A percentile compares a stretch with the other conserved stretches of the same genome.
Conservation (phyloP, 1,284 basidiomycete genomes). For the Austroboletus niveus region DNA sequence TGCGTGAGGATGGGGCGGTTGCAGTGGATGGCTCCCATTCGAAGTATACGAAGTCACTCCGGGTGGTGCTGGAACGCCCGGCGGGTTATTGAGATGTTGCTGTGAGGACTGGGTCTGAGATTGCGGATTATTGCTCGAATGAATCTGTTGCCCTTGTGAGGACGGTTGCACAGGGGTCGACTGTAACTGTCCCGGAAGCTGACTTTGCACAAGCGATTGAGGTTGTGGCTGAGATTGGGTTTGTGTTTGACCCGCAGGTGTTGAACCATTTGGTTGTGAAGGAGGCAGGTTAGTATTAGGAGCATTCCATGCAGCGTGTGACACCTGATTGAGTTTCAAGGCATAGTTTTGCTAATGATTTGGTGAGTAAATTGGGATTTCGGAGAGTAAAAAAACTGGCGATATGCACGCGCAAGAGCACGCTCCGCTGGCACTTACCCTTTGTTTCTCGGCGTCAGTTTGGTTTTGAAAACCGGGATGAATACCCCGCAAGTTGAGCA, state of each 20-base stretch:
- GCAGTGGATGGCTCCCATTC: slow-evolving; percentile 42
- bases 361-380: slow-evolving; percentile 10
- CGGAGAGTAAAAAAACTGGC: not conserved
- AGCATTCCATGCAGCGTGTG: slow-evolving; percentile 62
- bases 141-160: slow-evolving; percentile 38
- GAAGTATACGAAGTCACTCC: slow-evolving; percentile 39
- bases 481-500: slow-evolving; percentile 63
- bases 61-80: slow-evolving; percentile 48
- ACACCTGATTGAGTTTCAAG: slow-evolving; percentile 60
- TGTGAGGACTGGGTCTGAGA: slow-evolving; percentile 27
- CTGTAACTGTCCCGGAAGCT: slow-evolving; percentile 25
- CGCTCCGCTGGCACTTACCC: slow-evolving; percentile 47
- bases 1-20: slow-evolving; percentile 31
- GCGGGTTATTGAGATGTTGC: slow-evolving; percentile 49
- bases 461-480: slow-evolving; percentile 58
- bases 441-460: slow-evolving; percentile 61
- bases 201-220: slow-evolving; percentile 31
- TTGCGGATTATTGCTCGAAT: slow-evolving; percentile 30
- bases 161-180: slow-evolving; percentile 31
- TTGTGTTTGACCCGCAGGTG: slow-evolving; percentile 33
- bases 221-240: slow-evolving; percentile 26
- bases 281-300: slow-evolving; percentile 34
- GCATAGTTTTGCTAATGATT: slow-evolving; percentile 50
- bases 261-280: slow-evolving; percentile 30
- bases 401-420: slow-evolving; percentile 1